phyloP scores from a whole-genome alignment of 495 filamentous ascomycete species.

The Penicillium robsamsonii region DNA sequence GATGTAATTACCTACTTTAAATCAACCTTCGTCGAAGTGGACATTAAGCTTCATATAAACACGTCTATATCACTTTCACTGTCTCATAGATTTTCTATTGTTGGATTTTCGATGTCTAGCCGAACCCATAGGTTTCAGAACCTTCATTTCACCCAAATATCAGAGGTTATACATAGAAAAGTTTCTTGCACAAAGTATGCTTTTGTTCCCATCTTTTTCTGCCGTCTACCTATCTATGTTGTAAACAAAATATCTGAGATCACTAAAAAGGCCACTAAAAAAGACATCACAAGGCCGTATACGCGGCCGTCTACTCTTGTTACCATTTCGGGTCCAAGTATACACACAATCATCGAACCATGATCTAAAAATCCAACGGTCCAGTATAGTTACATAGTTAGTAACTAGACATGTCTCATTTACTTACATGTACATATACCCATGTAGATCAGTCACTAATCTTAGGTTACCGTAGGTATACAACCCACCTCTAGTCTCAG shows the following conservation, averaged over 20 bases:
- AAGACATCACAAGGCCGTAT: too few relatives aligned
- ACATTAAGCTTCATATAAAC: neutral
- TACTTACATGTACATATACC: neutral
- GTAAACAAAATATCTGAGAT: too few relatives aligned
- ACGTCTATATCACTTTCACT: neutral
- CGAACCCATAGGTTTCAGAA: neutral
- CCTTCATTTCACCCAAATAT: neutral
- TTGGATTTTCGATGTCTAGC: neutral
- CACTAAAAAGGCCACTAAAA: too few relatives aligned
- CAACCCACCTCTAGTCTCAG: too few relatives aligned
- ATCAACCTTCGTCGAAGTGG: neutral
- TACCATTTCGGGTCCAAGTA: too few relatives aligned
- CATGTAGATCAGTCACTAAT: neutral
- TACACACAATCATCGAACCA: neutral
- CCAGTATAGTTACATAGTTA: neutral
- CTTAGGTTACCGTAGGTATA: too few relatives aligned
- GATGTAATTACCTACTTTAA: neutral
- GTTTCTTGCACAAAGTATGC: too few relatives aligned
- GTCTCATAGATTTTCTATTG: neutral
- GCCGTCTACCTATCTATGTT: too few relatives aligned
- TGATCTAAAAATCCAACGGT: neutral
- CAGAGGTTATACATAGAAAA: too few relatives aligned
- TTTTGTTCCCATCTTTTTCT: too few relatives aligned
- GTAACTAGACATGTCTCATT: neutral
- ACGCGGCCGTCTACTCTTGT: too few relatives aligned